Base-by-base conservation (phyloP, 495 filamentous ascomycete genomes). In the Pseudevernia furfuracea region DNA sequence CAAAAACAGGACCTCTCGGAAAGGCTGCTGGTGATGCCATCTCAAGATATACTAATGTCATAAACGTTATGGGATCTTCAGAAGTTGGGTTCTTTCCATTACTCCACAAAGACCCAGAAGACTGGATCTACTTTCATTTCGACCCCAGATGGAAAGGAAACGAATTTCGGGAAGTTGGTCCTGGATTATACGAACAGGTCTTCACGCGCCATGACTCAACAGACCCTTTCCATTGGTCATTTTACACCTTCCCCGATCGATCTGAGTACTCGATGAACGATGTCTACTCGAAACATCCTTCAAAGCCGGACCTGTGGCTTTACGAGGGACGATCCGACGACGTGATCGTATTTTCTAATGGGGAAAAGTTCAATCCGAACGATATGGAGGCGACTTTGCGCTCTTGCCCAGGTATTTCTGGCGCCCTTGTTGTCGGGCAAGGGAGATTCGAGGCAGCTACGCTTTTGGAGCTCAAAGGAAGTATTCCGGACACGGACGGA, bases 301-400 rank as follows among this genome's bases (percentile, higher is more conserved):
- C 37, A 14, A 38, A 38, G 25, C 10, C 9, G n/a, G 28, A 60
- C 17, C 36, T 38, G 19, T 46, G 37, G 36, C 58, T 43, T 4
- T 60, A 44, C 15, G 28, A 60, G 32, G 71, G 69, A 6, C 71
- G 78, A 15, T 36, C 52, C 7, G 77, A 79, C 58, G 79, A 81
- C 65, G 65, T 81, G 2, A 74, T 81, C 44, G 76, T 79, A 30
- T 72, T 80, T 32, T 65, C 71, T 0, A 80, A 78, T 56, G 79
- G 58, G 11, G 58, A 60, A 30, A 60, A 60, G 7, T 30, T 60
- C 7, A 41, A 38, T 41, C 58, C 58, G 4, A 30, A 23, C 4
- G 21, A 25, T 15, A 60, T 60, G 38, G 58, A 60, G 41, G 38
- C 38, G 7, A 28, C 11, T 19, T 15, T 60, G 11, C 37, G 28